phyloP scores from a whole-genome alignment of 805 yeast species.

The Aciculoconidium aculeatum region DNA sequence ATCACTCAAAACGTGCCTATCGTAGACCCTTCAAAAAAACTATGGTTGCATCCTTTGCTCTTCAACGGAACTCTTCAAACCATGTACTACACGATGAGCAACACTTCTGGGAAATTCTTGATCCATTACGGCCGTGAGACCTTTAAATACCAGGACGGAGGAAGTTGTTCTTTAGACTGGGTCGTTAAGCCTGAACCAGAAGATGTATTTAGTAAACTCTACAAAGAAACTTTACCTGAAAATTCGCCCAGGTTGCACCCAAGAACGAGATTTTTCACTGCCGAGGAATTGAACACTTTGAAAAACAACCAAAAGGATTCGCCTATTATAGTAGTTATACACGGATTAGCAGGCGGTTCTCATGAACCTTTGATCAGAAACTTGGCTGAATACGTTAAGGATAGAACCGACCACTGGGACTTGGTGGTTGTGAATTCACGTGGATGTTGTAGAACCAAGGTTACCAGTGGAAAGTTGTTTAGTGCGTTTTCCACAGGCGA shows the following conservation, averaged over 20 bases:
- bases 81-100: slow-evolving; percentile 53
- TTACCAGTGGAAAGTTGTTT: slow-evolving; percentile 66
- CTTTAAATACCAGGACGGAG: slow-evolving; percentile 56
- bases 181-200: slow-evolving; percentile 39
- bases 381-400: slow-evolving; percentile 26
- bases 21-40: slow-evolving; percentile 25
- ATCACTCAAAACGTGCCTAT: slow-evolving; percentile 9
- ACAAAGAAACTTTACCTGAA: slow-evolving; percentile 27
- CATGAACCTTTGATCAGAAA: slow-evolving; percentile 72
- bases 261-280: slow-evolving; percentile 48
- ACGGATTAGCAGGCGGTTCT: slow-evolving; percentile 85
- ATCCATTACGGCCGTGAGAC: slow-evolving; percentile 74
- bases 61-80: slow-evolving; percentile 79
- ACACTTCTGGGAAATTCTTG: slow-evolving; percentile 43
- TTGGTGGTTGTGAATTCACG: slow-evolving; percentile 65
- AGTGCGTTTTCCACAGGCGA: slow-evolving; percentile 72
- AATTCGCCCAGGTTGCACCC: slow-evolving; percentile 39
- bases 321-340: slow-evolving; percentile 63
- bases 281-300: slow-evolving; percentile 35
- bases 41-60: slow-evolving; percentile 56
- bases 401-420: slow-evolving; percentile 42
- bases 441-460: slow-evolving; percentile 67
- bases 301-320: slow-evolving; percentile 20
- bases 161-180: slow-evolving; percentile 71
- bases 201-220: slow-evolving; percentile 19